Conservation (phyloP, 305 asterid genomes). For the Solanum aculeatissimum region DNA sequence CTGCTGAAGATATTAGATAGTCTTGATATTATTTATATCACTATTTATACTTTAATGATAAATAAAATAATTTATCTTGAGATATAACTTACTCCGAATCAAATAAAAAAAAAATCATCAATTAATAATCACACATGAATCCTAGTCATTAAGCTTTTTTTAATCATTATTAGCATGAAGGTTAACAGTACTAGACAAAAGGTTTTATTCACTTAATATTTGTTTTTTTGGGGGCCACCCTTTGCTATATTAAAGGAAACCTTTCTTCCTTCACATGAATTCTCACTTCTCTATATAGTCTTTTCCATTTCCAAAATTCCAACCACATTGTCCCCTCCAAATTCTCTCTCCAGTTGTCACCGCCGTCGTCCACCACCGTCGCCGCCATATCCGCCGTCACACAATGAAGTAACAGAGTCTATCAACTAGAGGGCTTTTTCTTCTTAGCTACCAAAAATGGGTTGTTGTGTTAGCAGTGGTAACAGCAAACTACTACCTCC, state of each 20-base stretch:
- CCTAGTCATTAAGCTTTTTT: neutral
- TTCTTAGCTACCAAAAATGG: neutral
- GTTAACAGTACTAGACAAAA: neutral
- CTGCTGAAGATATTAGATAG: no score
- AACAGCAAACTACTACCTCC: neutral
- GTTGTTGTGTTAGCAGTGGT: constrained; percentile 7
- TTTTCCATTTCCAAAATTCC: neutral
- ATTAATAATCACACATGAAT: neutral
- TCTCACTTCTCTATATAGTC: neutral
- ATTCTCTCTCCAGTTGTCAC: neutral
- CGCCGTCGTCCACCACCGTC: neutral
- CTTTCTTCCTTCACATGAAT: neutral
- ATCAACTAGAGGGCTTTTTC: neutral
- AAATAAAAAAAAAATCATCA: neutral
- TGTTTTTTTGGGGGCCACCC: neutral
- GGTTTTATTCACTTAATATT: neutral
- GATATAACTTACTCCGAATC: no score
- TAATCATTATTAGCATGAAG: neutral
- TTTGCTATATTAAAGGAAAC: neutral
- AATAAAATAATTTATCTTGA: no score
- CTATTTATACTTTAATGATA: no score
- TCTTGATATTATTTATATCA: no score
- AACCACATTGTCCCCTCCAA: neutral
- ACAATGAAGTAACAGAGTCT: neutral
- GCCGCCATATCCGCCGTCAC: neutral